A percentile compares a stretch with the other conserved stretches of the same genome.
Evolutionary conservation across 345 rosid genomes (phyloP).

Genomic region (Tarenaya hassleriana): DNA sequence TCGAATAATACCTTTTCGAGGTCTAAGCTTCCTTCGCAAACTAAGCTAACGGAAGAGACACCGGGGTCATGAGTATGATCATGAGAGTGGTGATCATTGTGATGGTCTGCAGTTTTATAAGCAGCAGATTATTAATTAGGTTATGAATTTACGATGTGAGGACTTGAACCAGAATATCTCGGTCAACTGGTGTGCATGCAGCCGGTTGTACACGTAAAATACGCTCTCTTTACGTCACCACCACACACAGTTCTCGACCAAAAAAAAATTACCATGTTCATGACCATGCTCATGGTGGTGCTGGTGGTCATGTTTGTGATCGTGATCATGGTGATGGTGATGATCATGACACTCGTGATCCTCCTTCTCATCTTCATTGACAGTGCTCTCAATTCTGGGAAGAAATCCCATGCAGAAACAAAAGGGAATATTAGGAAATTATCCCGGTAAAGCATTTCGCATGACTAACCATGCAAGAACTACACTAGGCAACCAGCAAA

Average conservation of each 20-base stretch:
- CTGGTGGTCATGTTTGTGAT: constrained; percentile 41
- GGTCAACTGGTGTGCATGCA: neutral
- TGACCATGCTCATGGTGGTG: constrained; percentile 26
- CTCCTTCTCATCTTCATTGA: constrained; percentile 46
- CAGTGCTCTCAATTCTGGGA: constrained; percentile 72
- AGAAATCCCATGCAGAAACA: too few relatives aligned
- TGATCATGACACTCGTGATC: constrained; percentile 36
- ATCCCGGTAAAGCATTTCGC: constrained; percentile 15
- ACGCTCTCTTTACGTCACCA: too few relatives aligned
- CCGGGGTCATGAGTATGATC: constrained; percentile 96
- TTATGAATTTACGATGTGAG: constrained; percentile 8
- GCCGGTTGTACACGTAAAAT: too few relatives aligned
- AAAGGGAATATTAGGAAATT: too few relatives aligned
- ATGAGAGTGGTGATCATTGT: constrained; percentile 30
- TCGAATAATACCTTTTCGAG: constrained; percentile 75
- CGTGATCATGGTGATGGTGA: constrained; percentile 31
- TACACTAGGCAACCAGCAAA: constrained; percentile 11
- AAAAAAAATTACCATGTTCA: constrained; percentile 55
- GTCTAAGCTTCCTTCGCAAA: constrained; percentile 89
- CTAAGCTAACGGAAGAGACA: constrained; percentile 88
- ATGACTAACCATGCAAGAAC: neutral
- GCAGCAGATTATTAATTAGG: constrained; percentile 16
- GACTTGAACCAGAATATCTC: neutral
- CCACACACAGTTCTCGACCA: neutral
- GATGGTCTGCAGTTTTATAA: constrained; percentile 46